Evolutionary conservation across 2,329 filamentous ascomycete species (phyloP), one percentile per base, ranked within the genome.

Genomic region (Talaromyces sp.): DNA sequence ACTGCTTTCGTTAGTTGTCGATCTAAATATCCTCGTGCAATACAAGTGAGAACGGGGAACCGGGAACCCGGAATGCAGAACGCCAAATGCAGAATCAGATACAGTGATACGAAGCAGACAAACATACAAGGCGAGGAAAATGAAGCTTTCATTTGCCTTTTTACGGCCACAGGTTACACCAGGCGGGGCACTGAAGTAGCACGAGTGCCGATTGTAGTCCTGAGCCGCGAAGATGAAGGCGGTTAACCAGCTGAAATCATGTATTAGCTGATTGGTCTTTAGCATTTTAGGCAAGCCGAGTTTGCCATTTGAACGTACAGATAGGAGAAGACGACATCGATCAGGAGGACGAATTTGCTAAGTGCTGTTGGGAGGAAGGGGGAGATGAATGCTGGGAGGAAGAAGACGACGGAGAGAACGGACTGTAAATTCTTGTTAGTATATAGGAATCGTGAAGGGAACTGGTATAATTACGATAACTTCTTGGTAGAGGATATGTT

Each of bases 161-260:
- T 79, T 79, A 32, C 65, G 59, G 8, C 57, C 55, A 62, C 75
- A 78, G 27, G 48, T 42, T 14, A 68, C 48, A 39, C 64, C 64
- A 1, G 66, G 64, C 1, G 76, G 75, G 3, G 69, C 55, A 43
- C 68, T 62, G 24, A 56, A 36, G 47, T 30, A 55, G 62, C 75
- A 77, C 30, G 61, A 36, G 14, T 59, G 36, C 46, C 57, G 51
- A 58, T 67, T 65, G 60, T 78, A 79, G 68, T 77, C 75, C 64
- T 78, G 70, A 4, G 76, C 71, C 1, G 75, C 61, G 65, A 79
- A 78, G 60, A 79, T 75, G 62, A 79, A 79, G 16, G 75, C 67
- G 1, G 77, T 78, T 62, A 79, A 70, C 76, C 76, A 79, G 27
- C 73, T 75, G 44, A 54, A 30, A 36, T 17, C 16, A 29, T 43